Evolutionary conservation across 495 filamentous ascomycete species (phyloP).

Genomic region (Astrothelium macrocarpum): DNA sequence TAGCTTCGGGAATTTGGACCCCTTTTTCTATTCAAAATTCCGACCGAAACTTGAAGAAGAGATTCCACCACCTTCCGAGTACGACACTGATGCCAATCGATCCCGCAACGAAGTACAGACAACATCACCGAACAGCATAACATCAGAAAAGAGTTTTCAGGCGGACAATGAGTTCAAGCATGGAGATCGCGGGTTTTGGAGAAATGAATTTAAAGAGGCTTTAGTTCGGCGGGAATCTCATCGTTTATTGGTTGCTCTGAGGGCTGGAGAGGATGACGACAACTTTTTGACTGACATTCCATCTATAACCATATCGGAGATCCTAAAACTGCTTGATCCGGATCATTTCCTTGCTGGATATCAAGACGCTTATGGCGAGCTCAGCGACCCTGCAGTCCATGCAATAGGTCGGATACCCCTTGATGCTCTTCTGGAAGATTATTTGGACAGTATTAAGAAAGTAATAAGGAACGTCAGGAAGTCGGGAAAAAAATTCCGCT

Average conservation of each 20-base stretch:
- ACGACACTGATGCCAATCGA: not conserved
- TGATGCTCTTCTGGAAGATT: conserved; percentile 33
- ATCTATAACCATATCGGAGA: conserved; percentile 37
- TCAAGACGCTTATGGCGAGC: conserved; percentile 20
- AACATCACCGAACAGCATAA: too few species aligned
- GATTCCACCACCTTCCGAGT: not conserved
- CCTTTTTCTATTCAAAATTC: too few species aligned
- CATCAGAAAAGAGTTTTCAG: too few species aligned
- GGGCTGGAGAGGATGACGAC: conserved; percentile 13
- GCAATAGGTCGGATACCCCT: conserved; percentile 20
- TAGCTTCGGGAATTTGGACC: too few species aligned
- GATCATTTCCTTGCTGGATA: conserved; percentile 25
- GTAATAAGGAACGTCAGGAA: conserved; percentile 33
- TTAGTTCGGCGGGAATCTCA: conserved; percentile 13
- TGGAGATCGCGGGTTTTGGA: not conserved
- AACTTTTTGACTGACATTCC: conserved; percentile 24
- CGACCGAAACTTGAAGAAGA: not conserved
- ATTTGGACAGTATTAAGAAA: conserved; percentile 30
- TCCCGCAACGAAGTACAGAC: not conserved
- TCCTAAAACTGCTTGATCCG: conserved; percentile 41
- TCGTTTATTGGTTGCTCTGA: conserved; percentile 15
- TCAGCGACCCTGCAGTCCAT: conserved; percentile 15
- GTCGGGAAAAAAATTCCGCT: conserved; percentile 25
- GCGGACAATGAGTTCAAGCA: too few species aligned
- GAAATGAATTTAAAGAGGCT: conserved; percentile 6